Base-by-base conservation (phyloP, 495 filamentous ascomycete genomes). In the Clohesyomyces aquaticus region DNA sequence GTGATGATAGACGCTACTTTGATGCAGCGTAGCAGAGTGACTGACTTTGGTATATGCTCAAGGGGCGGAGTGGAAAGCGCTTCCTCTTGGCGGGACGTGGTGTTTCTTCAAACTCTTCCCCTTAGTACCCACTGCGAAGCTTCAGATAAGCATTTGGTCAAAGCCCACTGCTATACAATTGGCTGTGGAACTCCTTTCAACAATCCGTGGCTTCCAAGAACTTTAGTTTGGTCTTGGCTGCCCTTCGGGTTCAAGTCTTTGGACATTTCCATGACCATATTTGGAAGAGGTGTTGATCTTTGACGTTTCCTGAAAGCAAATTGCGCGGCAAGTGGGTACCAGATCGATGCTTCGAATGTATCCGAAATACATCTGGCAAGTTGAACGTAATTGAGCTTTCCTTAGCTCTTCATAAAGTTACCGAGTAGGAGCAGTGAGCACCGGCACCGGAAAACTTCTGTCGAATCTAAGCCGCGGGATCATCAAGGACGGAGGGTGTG, bases 81-180 rank as follows among this genome's bases (percentile, higher is more conserved):
- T n/a, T 55, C 23, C 23, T 38, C 60, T 58, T 58, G 61, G 53
- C 53, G 46, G 32, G 60, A n/a, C 56, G 18, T 22, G 18, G 43
- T 50, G 60, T 49, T 63, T 48, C 51, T 45, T 63, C 19, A 22
- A 61, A 23, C 25, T 35, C 23, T 61, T n/a, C n/a, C 42, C 45
- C 53, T 54, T 46, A 29, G 53, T 58, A 64, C 54, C 61, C 61
- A 64, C 61, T 19, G 43, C 35, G 52, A 51, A 46, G 53, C 53
- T 64, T 58, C 61, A 43, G 61, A 57, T 45, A 51, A 51, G 61
- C 4, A 55, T 35, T 4, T 52, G 43, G 14, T 18, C 27, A 22
- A 58, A 27, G 3, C 18, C 28, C 14, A 52, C 27, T 9, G 3
- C 19, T 27, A 12, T 49, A 28, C 54, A n/a, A 55, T 58, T 51